A percentile compares a stretch with the other conserved stretches of the same genome.
Evolutionary conservation across 2,329 filamentous ascomycete species (phyloP).

Genomic region (Nigrospora sphaerica): DNA sequence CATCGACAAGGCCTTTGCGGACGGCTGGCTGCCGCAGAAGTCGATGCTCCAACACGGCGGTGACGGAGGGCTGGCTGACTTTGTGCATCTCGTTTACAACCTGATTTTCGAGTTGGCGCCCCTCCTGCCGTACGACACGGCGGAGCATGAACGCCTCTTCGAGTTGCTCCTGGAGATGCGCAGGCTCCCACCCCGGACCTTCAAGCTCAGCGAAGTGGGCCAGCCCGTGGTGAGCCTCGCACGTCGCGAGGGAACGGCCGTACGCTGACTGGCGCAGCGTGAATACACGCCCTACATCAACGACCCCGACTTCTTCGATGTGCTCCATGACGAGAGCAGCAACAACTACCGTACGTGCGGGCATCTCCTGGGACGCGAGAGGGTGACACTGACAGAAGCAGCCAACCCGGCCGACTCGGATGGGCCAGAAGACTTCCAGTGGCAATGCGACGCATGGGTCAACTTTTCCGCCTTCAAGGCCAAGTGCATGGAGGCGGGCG

Average conservation of each 20-base stretch:
- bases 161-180: conserved; percentile 1
- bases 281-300: conserved; percentile 1
- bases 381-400: no score
- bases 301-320: conserved; percentile 2
- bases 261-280: background rate
- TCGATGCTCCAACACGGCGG: conserved; percentile 1
- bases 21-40: background rate
- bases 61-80: conserved; percentile 1
- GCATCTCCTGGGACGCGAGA: no score
- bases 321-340: background rate
- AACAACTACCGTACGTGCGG: background rate
- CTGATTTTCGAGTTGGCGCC: conserved; percentile 1
- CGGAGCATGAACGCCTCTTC: conserved; percentile 1
- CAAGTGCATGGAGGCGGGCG: background rate
- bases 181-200: background rate
- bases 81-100: conserved; percentile 3
- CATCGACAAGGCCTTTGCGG: background rate
- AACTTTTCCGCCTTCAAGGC: conserved; percentile 1
- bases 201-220: background rate
- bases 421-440: background rate
- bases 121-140: background rate
- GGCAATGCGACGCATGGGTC: background rate
- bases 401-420: background rate
- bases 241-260: background rate
- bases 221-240: background rate